Evolutionary conservation across 1,284 basidiomycete species (phyloP), one percentile per base, ranked within the genome.

Genomic region (Malassezia nana): DNA sequence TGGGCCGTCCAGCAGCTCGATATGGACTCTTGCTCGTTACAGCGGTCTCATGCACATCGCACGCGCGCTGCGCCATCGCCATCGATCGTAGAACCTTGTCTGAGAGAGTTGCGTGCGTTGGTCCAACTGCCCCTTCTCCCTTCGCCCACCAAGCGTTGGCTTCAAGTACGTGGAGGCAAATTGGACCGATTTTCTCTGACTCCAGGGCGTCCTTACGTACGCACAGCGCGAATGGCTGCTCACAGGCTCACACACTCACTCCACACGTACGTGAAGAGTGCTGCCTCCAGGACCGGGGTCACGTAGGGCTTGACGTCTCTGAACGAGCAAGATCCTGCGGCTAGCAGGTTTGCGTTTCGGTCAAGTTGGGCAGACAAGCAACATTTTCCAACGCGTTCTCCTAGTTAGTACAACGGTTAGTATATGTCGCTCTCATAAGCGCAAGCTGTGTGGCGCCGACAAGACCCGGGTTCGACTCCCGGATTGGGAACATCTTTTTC

Each of bases 331-430:
- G n/a, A n/a, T n/a, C n/a, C n/a, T n/a, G n/a, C n/a, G n/a, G n/a
- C n/a, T n/a, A n/a, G n/a, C n/a, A n/a, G n/a, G n/a, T n/a, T n/a
- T n/a, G n/a, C n/a, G n/a, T n/a, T n/a, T n/a, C n/a, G n/a, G n/a
- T n/a, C n/a, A n/a, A n/a, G n/a, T n/a, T n/a, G n/a, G n/a, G n/a
- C n/a, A n/a, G n/a, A n/a, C n/a, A n/a, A n/a, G n/a, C n/a, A n/a
- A n/a, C n/a, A n/a, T n/a, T n/a, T n/a, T n/a, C 2, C 32, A 18
- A 53, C 25, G 33, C 12, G 47, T 50, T 55, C 41, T 56, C 54
- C 54, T 56, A 56, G 49, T 56, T 56, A 56, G 54, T 56, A 56
- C 54, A 56, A 56, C 54, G 54, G 54, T 56, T 51, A 56, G 54
- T 56, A 56, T 51, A 56, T 56, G 54, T 56, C 54, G 54, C 54